These are phyloP conservation scores for Calocera viscosa DNA, from an alignment of 768 basidiomycete species.

Conservation along the genomic window DNA sequence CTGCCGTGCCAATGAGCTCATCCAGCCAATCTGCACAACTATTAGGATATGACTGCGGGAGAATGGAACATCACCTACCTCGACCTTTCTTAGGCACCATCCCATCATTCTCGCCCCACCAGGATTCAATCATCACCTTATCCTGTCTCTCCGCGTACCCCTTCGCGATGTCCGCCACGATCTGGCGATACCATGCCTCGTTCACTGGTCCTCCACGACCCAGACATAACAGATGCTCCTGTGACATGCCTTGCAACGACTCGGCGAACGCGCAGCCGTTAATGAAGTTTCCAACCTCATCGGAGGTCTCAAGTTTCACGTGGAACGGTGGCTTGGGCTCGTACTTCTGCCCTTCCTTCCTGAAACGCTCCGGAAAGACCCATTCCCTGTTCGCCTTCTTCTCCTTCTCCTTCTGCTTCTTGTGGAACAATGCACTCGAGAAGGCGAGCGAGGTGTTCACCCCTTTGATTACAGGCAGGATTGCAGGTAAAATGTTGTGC, in stretches of 20 bases:
- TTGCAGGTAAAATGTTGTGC: not conserved
- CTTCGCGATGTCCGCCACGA: not conserved
- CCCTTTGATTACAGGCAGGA: not conserved
- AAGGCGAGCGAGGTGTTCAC: not conserved
- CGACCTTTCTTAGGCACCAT: not conserved
- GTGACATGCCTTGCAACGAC: not conserved
- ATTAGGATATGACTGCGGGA: not conserved
- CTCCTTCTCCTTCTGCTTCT: not conserved
- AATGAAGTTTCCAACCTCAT: not conserved
- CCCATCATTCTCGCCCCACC: not conserved
- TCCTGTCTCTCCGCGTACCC: not conserved
- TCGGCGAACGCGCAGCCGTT: not conserved
- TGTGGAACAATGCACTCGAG: not conserved
- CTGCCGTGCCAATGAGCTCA: not conserved
- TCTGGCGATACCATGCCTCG: not conserved
- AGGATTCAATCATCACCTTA: not conserved
- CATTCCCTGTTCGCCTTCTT: not conserved
- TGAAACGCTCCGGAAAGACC: not conserved
- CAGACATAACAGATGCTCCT: not conserved
- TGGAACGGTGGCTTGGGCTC: not conserved
- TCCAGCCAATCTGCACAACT: not conserved
- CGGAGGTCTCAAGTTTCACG: not conserved
- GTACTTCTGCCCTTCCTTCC: slow-evolving; percentile 5
- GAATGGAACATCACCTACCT: not conserved
- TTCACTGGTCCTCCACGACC: not conserved